Evolutionary conservation across 2,329 filamentous ascomycete species (phyloP).

Genomic region (Canariomyces notabilis): DNA sequence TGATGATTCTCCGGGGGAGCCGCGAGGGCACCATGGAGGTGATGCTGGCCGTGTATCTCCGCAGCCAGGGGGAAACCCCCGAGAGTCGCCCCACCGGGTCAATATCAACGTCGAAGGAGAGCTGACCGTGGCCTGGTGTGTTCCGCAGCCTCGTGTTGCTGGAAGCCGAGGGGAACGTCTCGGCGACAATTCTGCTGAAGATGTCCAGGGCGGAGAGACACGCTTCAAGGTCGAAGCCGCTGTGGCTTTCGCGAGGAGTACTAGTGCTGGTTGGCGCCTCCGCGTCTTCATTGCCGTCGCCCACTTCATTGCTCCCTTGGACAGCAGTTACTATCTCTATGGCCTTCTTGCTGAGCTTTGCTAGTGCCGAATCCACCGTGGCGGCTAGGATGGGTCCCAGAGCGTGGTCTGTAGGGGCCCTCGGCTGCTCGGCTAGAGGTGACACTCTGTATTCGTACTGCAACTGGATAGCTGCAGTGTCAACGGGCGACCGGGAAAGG

Average conservation of each 20-base stretch:
- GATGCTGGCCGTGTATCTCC: conserved; percentile 32
- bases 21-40: conserved; percentile 31
- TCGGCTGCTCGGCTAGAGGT: not conserved
- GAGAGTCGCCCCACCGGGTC: conserved; percentile 19
- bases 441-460: not conserved
- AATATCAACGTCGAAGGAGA: conserved; percentile 7
- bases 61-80: conserved; percentile 33
- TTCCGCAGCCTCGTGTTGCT: conserved; percentile 1
- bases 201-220: conserved; percentile 22
- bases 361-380: conserved; percentile 18
- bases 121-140: conserved; percentile 5
- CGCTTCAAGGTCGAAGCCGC: conserved; percentile 8
- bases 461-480: not conserved
- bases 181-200: conserved; percentile 23
- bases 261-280: too few relatives aligned
- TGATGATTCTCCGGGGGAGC: conserved; percentile 34
- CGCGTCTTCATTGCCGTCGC: too few relatives aligned
- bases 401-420: conserved; percentile 5
- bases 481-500: conserved; percentile 5
- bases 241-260: not conserved
- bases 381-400: conserved; percentile 20
- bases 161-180: conserved; percentile 19
- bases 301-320: conserved; percentile 1
- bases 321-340: not conserved
- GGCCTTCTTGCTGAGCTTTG: conserved; percentile 17